Percentiles rank a stretch among this genome's conserved stretches.
These are phyloP conservation scores for Pelargonium citronellum DNA, from an alignment of 441 rosid species.

Conservation along the genomic window DNA sequence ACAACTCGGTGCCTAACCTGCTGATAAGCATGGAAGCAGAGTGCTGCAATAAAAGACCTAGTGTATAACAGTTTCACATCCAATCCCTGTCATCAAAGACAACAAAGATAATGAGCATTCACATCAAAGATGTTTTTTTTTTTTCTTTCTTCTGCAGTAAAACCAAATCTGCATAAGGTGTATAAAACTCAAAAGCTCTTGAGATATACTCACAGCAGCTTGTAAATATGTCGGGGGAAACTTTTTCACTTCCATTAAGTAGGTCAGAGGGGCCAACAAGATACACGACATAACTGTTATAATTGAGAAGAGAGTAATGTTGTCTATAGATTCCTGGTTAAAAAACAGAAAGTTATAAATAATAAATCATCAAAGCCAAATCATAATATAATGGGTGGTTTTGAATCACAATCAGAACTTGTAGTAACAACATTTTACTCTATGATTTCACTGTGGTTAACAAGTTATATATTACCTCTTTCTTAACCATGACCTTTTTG, in stretches of 20 bases:
- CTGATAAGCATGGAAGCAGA: constrained; percentile 97
- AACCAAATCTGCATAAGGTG: too few species aligned
- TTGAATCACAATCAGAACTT: too few species aligned
- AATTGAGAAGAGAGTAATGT: constrained; percentile 88
- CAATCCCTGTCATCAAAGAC: constrained; percentile 78
- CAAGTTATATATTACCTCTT: constrained; percentile 93
- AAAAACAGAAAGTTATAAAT: not conserved
- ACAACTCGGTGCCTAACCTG: constrained; percentile 46
- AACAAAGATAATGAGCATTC: too few species aligned
- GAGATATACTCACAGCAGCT: constrained; percentile 81
- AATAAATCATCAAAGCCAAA: not conserved
- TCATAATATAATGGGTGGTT: too few species aligned
- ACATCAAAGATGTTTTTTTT: too few species aligned
- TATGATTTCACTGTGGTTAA: too few species aligned
- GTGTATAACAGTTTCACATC: constrained; percentile 56
- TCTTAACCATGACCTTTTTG: constrained; percentile 89
- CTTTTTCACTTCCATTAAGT: constrained; percentile 81
- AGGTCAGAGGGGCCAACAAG: constrained; percentile 69
- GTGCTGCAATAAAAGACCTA: constrained; percentile 76
- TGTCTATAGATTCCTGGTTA: constrained; percentile 82
- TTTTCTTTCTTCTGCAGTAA: too few species aligned
- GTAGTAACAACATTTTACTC: too few species aligned
- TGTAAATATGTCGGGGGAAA: constrained; percentile 80
- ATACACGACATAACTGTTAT: constrained; percentile 86
- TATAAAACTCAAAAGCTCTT: too few species aligned